phyloP scores from a whole-genome alignment of 2,329 filamentous ascomycete genomes.

The Botrytis sinoallii region DNA sequence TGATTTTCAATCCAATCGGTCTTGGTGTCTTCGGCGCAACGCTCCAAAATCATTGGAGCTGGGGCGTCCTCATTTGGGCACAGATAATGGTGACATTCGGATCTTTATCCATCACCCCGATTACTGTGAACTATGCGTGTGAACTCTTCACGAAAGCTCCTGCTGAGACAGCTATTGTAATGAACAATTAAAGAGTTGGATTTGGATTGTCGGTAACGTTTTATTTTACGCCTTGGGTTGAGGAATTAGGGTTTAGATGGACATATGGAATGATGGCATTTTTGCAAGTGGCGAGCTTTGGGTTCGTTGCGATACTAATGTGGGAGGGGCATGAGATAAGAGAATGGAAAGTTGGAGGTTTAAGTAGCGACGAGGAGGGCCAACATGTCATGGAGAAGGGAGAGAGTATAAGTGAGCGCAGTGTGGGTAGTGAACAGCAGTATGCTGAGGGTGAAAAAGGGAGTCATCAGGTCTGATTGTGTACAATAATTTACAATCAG shows the following conservation, averaged over 20 bases:
- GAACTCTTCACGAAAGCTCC: conserved; percentile 40
- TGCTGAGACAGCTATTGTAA: conserved; percentile 39
- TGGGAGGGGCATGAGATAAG: conserved; percentile 34
- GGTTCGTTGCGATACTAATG: conserved; percentile 34
- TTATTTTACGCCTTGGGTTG: conserved; percentile 42
- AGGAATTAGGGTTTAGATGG: conserved; percentile 40
- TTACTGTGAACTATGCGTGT: conserved; percentile 29
- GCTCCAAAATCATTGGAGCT: conserved; percentile 43
- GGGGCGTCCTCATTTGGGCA: conserved; percentile 41
- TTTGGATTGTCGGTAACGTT: conserved; percentile 42
- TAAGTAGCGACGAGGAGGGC: conserved; percentile 34
- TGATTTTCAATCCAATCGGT: conserved; percentile 38
- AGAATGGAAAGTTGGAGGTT: conserved; percentile 18
- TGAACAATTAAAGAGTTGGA: conserved; percentile 40
- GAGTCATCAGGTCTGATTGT: not conserved
- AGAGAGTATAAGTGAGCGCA: not conserved
- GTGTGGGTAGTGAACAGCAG: not conserved
- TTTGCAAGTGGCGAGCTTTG: conserved; percentile 35
- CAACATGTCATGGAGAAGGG: conserved; percentile 26
- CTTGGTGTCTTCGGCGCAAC: conserved; percentile 41
- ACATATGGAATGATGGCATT: conserved; percentile 44
- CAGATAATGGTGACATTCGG: conserved; percentile 43
- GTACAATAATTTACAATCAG: not conserved
- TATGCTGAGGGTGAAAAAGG: not conserved
- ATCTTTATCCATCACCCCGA: conserved; percentile 20